These are phyloP conservation scores for Cadophora gregata DNA, from an alignment of 2,329 filamentous ascomycete species.

Conservation along the genomic window DNA sequence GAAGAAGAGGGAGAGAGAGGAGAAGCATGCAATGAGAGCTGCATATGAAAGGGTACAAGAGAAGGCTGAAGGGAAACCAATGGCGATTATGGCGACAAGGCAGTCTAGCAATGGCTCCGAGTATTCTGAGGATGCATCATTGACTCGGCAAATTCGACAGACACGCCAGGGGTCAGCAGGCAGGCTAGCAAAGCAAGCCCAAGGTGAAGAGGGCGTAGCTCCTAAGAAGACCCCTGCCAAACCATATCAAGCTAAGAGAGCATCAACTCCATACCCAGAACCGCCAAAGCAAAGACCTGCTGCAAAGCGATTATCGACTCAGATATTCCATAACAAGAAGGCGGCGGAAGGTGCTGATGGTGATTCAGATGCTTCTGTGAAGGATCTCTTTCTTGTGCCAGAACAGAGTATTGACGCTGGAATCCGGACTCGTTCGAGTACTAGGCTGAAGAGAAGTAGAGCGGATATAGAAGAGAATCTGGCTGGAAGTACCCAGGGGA, in stretches of 20 bases:
- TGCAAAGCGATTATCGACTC: not conserved
- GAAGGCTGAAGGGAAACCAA: not conserved
- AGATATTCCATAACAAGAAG: not conserved
- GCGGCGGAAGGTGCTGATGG: not conserved
- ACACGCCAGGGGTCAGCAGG: not conserved
- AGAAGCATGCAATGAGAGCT: not conserved
- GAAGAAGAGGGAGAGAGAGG: not conserved
- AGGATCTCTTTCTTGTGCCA: not conserved
- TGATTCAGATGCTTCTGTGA: not conserved
- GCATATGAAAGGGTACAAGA: not conserved
- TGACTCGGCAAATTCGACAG: not conserved
- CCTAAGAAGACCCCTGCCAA: not conserved
- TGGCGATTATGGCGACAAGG: not conserved
- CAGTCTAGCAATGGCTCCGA: not conserved
- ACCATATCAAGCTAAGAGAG: not conserved
- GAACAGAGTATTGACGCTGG: not conserved
- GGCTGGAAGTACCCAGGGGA: not conserved
- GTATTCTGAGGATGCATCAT: not conserved
- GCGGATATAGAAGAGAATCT: not conserved
- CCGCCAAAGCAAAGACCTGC: not conserved
- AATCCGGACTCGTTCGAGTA: not conserved
- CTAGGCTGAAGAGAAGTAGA: not conserved
- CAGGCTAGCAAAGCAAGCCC: not conserved
- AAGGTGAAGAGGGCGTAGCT: not conserved
- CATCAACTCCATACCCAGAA: not conserved